These are phyloP conservation scores for Scheffersomyces titani DNA, from an alignment of 1,139 yeast genomes.

Conservation along the genomic window DNA sequence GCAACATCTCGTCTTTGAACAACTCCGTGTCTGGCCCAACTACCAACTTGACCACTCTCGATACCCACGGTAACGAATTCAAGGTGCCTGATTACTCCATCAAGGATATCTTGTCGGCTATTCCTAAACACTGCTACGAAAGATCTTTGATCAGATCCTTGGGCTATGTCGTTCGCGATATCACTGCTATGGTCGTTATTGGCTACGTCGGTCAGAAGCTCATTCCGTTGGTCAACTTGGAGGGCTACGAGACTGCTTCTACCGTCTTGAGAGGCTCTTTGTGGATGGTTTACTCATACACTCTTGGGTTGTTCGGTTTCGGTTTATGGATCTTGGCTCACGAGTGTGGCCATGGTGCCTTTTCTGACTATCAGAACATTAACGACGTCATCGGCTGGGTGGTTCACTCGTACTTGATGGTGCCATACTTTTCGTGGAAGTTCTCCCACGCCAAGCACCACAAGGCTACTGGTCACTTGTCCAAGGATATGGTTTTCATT, in stretches of 20 bases:
- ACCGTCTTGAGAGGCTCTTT: conserved; percentile 47
- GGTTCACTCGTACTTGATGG: conserved; percentile 56
- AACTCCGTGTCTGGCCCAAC: conserved; percentile 15
- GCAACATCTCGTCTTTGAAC: conserved; percentile 31
- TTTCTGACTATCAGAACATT: conserved; percentile 54
- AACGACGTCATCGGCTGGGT: conserved; percentile 64
- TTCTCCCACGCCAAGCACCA: conserved; percentile 63
- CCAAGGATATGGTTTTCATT: conserved; percentile 63
- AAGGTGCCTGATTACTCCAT: conserved; percentile 64
- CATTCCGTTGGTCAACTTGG: conserved; percentile 47
- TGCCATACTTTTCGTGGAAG: conserved; percentile 67
- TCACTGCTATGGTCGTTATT: conserved; percentile 40
- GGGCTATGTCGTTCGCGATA: conserved; percentile 60
- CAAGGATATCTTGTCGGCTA: conserved; percentile 59
- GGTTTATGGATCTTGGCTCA: conserved; percentile 68
- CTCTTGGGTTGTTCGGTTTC: conserved; percentile 49
- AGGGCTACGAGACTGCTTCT: conserved; percentile 31
- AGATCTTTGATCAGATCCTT: conserved; percentile 52
- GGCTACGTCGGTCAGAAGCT: conserved; percentile 48
- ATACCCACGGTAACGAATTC: conserved; percentile 57
- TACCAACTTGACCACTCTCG: conserved; percentile 41
- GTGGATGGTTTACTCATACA: conserved; percentile 55
- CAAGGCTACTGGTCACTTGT: conserved; percentile 62
- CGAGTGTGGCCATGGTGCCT: conserved; percentile 69
- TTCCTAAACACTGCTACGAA: conserved; percentile 64